Evolutionary conservation across 2,329 filamentous ascomycete species (phyloP).

Genomic region (Bipolaris zeicola): DNA sequence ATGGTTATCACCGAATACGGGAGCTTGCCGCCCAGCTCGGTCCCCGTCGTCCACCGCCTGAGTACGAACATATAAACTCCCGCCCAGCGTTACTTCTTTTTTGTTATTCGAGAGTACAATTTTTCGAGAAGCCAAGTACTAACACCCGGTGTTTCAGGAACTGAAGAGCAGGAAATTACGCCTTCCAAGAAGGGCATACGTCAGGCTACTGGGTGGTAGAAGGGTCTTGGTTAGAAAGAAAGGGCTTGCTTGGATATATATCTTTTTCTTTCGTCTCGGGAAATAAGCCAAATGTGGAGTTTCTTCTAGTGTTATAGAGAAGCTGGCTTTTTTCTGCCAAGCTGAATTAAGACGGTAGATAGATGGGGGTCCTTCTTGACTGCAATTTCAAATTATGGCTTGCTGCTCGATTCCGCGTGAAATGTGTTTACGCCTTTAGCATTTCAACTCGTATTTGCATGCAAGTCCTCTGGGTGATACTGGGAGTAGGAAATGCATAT

Average conservation of each 20-base stretch:
- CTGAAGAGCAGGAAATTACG: slow-evolving; percentile 17
- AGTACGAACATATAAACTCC: slow-evolving; percentile 44
- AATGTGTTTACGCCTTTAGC: no score
- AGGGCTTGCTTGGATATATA: neutral
- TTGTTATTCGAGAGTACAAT: slow-evolving; percentile 6
- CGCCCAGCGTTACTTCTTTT: slow-evolving; percentile 20
- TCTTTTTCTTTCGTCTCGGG: neutral
- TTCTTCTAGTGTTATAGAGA: neutral
- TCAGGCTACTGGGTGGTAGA: slow-evolving; percentile 14
- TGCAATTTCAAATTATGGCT: neutral
- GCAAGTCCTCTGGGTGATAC: no score
- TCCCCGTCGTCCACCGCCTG: slow-evolving; percentile 73
- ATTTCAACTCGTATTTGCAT: no score
- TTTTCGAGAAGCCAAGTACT: slow-evolving; percentile 1
- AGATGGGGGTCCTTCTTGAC: neutral
- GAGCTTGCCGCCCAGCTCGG: slow-evolving; percentile 81
- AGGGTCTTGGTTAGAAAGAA: neutral
- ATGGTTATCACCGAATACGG: slow-evolving; percentile 93
- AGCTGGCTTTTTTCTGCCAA: no score
- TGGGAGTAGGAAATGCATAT: no score
- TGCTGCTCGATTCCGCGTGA: neutral
- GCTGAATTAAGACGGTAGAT: neutral
- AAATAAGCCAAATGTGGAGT: neutral
- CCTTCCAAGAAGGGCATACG: slow-evolving; percentile 14
- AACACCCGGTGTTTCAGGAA: slow-evolving; percentile 16